A percentile compares a stretch with the other conserved stretches of the same genome.
Conservation (phyloP, 2,329 filamentous ascomycete species). For the Fusarium vanettenii region DNA sequence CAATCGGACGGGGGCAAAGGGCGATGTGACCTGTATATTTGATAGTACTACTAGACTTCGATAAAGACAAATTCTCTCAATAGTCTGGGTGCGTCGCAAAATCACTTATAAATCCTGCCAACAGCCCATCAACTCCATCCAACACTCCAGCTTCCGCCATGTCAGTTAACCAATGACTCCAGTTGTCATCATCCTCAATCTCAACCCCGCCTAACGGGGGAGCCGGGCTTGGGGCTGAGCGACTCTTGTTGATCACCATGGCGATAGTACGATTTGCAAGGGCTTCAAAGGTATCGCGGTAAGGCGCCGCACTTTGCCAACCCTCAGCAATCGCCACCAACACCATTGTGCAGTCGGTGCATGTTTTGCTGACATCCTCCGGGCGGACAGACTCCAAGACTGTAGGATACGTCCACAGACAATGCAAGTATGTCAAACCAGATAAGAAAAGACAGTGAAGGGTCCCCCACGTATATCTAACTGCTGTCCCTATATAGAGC, state of each 20-base stretch:
- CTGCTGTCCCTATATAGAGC: constrained; percentile 14
- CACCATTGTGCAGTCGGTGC: constrained; percentile 46
- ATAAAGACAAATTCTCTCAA: not conserved
- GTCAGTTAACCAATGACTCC: not conserved
- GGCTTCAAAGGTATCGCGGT: constrained; percentile 49
- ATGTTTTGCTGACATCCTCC: constrained; percentile 42
- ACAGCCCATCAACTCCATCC: not conserved
- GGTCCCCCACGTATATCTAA: constrained; percentile 16
- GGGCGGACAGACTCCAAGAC: constrained; percentile 19
- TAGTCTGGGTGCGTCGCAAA: not conserved
- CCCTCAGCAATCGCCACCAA: constrained; percentile 48
- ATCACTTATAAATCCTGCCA: constrained; percentile 1
- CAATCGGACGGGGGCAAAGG: too few species aligned
- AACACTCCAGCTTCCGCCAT: not conserved
- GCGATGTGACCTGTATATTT: too few species aligned
- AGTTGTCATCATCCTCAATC: not conserved
- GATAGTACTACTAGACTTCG: too few species aligned
- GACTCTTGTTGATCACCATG: not conserved
- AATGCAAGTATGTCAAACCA: constrained; percentile 39
- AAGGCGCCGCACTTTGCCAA: constrained; percentile 45
- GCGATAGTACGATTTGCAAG: constrained; percentile 15
- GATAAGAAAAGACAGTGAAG: constrained; percentile 17
- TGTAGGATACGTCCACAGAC: constrained; percentile 46
- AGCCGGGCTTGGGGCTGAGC: not conserved
- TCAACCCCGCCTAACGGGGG: not conserved